Evolutionary conservation across 441 rosid species (phyloP).

Genomic region (Metrosideros polymorpha): DNA sequence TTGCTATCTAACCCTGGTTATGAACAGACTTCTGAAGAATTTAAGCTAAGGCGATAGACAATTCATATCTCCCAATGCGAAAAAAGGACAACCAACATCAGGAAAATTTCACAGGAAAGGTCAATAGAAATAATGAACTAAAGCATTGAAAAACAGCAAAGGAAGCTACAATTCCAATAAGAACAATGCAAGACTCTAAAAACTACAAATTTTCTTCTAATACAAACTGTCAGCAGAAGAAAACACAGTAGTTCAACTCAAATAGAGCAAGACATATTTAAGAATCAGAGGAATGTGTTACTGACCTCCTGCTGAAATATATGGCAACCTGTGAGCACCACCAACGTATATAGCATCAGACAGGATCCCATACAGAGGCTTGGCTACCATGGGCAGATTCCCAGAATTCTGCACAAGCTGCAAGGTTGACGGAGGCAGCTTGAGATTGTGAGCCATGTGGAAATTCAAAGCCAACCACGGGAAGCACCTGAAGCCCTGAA

Average conservation of each 20-base stretch:
- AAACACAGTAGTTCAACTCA: not conserved
- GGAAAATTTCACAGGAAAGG: not conserved
- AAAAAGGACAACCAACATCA: not conserved
- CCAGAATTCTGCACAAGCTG: conserved; percentile 75
- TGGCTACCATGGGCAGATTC: conserved; percentile 76
- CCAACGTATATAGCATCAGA: conserved; percentile 65
- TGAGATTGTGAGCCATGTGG: conserved; percentile 63
- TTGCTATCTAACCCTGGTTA: not conserved
- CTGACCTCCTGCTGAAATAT: conserved; percentile 66
- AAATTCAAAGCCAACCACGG: conserved; percentile 87
- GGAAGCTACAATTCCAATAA: not conserved
- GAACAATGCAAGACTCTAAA: not conserved
- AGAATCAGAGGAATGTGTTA: not conserved
- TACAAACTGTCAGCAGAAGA: not conserved
- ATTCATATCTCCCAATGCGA: not conserved
- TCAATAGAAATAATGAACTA: not conserved
- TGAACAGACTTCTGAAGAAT: not conserved
- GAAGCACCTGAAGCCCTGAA: conserved; percentile 78
- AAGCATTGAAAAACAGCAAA: not conserved
- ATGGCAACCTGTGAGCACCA: conserved; percentile 66
- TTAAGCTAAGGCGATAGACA: not conserved
- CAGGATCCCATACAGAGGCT: conserved; percentile 72
- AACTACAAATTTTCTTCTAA: not conserved
- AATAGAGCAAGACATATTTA: not conserved
- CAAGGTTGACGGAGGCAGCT: conserved; percentile 52